Evolutionary conservation across 2,329 filamentous ascomycete genomes (phyloP).

Genomic region (Apiospora koreana): DNA sequence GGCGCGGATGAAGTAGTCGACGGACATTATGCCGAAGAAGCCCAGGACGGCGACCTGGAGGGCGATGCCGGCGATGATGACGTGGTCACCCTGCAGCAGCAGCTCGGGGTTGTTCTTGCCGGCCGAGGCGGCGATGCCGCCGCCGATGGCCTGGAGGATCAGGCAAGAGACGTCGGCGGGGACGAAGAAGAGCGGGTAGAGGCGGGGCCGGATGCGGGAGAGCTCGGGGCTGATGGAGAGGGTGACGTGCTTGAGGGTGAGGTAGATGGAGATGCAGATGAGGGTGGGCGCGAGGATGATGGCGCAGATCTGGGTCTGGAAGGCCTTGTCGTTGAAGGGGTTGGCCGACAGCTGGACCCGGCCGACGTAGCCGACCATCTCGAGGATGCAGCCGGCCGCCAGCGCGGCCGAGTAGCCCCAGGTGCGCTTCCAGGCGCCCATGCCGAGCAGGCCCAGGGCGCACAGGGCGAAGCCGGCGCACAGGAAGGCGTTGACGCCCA

Average conservation of each 20-base stretch:
- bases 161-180: slow-evolving; percentile 60
- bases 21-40: slow-evolving; percentile 44
- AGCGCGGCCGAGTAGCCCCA: slow-evolving; percentile 56
- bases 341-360: slow-evolving; percentile 52
- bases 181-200: slow-evolving; percentile 60
- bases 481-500: slow-evolving; percentile 58
- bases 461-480: slow-evolving; percentile 49
- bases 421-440: slow-evolving; percentile 52
- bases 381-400: slow-evolving; percentile 49
- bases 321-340: slow-evolving; percentile 55
- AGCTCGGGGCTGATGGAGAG: slow-evolving; percentile 48
- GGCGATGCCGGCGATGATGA: slow-evolving; percentile 55
- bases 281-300: slow-evolving; percentile 63
- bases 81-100: slow-evolving; percentile 47
- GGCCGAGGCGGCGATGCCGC: slow-evolving; percentile 54
- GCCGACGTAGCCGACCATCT: slow-evolving; percentile 55
- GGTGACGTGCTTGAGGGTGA: slow-evolving; percentile 62
- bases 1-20: slow-evolving; percentile 48
- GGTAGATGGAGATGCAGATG: slow-evolving; percentile 63
- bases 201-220: slow-evolving; percentile 52
- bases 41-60: slow-evolving; percentile 54
- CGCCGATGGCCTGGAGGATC: slow-evolving; percentile 59
- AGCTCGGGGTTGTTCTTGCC: slow-evolving; percentile 39
- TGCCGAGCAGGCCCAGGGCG: slow-evolving; percentile 40
- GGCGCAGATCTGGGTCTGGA: slow-evolving; percentile 60